Conservation (phyloP, 2,329 filamentous ascomycete species). For the Colletotrichum agaves region DNA sequence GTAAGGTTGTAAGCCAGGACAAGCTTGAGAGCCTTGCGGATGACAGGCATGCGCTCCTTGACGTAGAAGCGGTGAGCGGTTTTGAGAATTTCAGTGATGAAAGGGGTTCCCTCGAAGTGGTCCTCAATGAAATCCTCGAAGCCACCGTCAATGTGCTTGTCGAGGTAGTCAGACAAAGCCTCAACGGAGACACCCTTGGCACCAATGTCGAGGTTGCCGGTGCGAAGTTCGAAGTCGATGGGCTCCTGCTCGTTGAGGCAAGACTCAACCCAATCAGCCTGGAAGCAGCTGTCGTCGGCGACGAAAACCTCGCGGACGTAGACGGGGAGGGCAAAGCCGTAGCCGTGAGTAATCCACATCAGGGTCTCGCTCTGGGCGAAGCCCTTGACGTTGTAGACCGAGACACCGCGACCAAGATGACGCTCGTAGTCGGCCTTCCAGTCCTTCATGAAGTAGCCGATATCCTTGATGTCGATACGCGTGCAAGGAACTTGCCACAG, state of each 20-base stretch:
- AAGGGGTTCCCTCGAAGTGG: conserved; percentile 94
- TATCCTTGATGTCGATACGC: conserved; percentile 98
- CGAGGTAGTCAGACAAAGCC: conserved; percentile 89
- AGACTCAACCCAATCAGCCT: conserved; percentile 92
- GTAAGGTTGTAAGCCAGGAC: conserved; percentile 97
- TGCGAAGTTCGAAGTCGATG: conserved; percentile 85
- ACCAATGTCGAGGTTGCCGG: conserved; percentile 88
- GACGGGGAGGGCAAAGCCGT: conserved; percentile 91
- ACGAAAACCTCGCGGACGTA: conserved; percentile 95
- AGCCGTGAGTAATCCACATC: conserved; percentile 96
- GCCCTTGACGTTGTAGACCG: conserved; percentile 94
- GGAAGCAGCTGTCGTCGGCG: conserved; percentile 90
- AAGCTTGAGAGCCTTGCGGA: conserved; percentile 94
- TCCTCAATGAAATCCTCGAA: conserved; percentile 96
- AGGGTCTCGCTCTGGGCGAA: conserved; percentile 73
- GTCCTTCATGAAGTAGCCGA: conserved; percentile 98
- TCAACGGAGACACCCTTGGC: conserved; percentile 86
- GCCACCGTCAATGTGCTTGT: conserved; percentile 91
- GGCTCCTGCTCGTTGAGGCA: conserved; percentile 74
- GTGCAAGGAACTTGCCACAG: conserved; percentile 98
- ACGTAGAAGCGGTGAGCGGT: conserved; percentile 93
- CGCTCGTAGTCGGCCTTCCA: conserved; percentile 98
- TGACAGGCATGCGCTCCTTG: conserved; percentile 87
- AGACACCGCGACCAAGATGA: conserved; percentile 86
- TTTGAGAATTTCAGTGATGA: conserved; percentile 96